Evolutionary conservation across 768 basidiomycete species (phyloP).

Genomic region (Tricholoma terreum): DNA sequence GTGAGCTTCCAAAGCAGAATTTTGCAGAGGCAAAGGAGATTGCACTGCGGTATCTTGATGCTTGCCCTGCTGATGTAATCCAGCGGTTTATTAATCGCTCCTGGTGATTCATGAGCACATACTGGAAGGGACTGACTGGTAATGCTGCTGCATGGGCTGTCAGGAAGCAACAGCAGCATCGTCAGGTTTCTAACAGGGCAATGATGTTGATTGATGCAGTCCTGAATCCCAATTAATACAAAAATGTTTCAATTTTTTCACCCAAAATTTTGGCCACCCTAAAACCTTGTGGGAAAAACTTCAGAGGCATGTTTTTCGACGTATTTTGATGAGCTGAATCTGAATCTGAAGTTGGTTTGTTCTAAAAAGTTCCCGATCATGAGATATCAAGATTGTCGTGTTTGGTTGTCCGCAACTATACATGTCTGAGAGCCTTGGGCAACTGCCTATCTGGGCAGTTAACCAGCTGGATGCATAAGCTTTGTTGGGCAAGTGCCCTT

Average conservation of each 20-base stretch:
- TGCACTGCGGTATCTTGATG: constrained; percentile 18
- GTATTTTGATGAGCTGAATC: constrained; percentile 8
- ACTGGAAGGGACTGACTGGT: constrained; percentile 32
- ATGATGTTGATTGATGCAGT: constrained; percentile 32
- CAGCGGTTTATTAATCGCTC: constrained; percentile 33
- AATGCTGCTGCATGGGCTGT: constrained; percentile 33
- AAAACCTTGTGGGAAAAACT: constrained; percentile 24
- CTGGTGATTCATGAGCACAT: constrained; percentile 36
- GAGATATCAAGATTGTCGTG: too few relatives aligned
- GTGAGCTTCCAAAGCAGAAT: constrained; percentile 1
- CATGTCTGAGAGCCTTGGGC: too few relatives aligned
- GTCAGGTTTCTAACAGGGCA: constrained; percentile 21
- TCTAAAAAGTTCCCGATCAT: background rate
- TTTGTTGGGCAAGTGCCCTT: too few relatives aligned
- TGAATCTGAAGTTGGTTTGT: constrained; percentile 7
- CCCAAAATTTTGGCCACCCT: constrained; percentile 6
- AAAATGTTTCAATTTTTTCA: background rate
- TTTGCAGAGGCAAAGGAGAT: background rate
- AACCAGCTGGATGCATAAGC: too few relatives aligned
- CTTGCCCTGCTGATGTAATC: constrained; percentile 36
- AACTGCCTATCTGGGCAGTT: too few relatives aligned
- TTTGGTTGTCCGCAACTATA: too few relatives aligned
- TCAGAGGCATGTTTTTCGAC: constrained; percentile 12
- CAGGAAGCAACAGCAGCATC: constrained; percentile 31
- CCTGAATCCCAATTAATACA: constrained; percentile 11